A percentile compares a stretch with the other conserved stretches of the same genome.
Evolutionary conservation across 306 rosid species (phyloP).

Genomic region (Vachellia collinsii): DNA sequence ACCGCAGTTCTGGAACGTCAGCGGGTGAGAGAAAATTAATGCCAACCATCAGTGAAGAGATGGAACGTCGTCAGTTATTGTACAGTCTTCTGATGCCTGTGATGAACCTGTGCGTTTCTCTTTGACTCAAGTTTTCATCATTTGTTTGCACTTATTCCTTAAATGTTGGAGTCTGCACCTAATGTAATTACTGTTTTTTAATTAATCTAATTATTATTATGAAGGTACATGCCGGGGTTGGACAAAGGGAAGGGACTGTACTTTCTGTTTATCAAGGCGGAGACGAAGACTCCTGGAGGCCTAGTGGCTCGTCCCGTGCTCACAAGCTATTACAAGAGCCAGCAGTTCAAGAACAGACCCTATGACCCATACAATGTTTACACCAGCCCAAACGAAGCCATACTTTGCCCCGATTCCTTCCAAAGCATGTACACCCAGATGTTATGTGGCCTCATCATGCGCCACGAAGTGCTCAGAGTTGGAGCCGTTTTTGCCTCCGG

Average conservation of each 20-base stretch:
- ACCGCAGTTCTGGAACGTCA: conserved; percentile 89
- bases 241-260: conserved; percentile 92
- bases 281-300: conserved; percentile 79
- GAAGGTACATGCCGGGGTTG: conserved; percentile 69
- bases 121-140: not conserved
- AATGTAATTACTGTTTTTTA: not conserved
- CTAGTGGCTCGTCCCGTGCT: conserved; percentile 86
- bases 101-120: conserved; percentile 64
- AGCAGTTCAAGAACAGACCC: conserved; percentile 79
- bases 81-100: conserved; percentile 92
- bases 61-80: conserved; percentile 78
- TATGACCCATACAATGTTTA: conserved; percentile 75
- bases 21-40: conserved; percentile 90
- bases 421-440: conserved; percentile 95
- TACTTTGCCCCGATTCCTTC: conserved; percentile 77
- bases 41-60: conserved; percentile 79
- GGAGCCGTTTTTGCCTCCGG: conserved; percentile 96
- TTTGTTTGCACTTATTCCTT: not conserved
- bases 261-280: conserved; percentile 79
- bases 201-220: not conserved
- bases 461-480: conserved; percentile 72
- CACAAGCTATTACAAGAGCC: conserved; percentile 89
- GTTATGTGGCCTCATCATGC: conserved; percentile 89
- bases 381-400: conserved; percentile 83
- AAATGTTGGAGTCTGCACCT: not conserved